A percentile compares a stretch with the other conserved stretches of the same genome.
phyloP scores from a whole-genome alignment of 192 early-diverging fungal species.

The Irineochytrium annulatum region DNA sequence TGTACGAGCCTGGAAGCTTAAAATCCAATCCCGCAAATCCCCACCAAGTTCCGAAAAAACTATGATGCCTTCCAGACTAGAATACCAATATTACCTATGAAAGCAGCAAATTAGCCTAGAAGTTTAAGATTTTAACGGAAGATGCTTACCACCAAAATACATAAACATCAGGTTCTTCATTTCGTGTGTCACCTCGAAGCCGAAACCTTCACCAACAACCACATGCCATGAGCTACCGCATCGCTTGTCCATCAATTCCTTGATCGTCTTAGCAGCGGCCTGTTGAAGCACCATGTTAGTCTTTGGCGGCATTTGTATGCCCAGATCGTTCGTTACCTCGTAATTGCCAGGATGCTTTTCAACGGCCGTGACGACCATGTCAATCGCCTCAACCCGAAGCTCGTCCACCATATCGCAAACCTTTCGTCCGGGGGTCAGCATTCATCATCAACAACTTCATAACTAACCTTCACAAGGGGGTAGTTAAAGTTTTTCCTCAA shows the following conservation, averaged over 20 bases:
- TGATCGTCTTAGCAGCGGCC: slow-evolving; percentile 55
- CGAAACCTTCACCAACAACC: slow-evolving; percentile 62
- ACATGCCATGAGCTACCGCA: slow-evolving; percentile 59
- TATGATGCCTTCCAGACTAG: slow-evolving; percentile 50
- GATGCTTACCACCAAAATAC: slow-evolving; percentile 52
- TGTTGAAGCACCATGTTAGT: slow-evolving; percentile 8
- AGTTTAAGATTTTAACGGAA: background rate
- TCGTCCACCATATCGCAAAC: slow-evolving; percentile 56
- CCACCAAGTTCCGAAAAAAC: background rate
- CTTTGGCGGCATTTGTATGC: background rate
- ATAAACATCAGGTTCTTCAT: slow-evolving; percentile 53
- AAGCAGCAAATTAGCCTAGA: background rate
- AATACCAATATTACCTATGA: slow-evolving; percentile 31
- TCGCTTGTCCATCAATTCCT: slow-evolving; percentile 60
- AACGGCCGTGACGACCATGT: slow-evolving; percentile 57
- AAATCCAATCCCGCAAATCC: background rate
- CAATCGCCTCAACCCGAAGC: slow-evolving; percentile 47
- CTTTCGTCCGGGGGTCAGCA: slow-evolving; percentile 17
- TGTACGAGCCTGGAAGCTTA: background rate
- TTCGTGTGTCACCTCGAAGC: slow-evolving; percentile 61
- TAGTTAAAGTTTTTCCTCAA: slow-evolving; percentile 55
- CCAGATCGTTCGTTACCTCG: slow-evolving; percentile 35
- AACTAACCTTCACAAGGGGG: slow-evolving; percentile 47
- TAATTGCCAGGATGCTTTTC: slow-evolving; percentile 59
- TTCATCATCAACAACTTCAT: background rate